These are phyloP conservation scores for Aquilaria yunnanensis DNA, from an alignment of 345 rosid genomes.

Conservation along the genomic window DNA sequence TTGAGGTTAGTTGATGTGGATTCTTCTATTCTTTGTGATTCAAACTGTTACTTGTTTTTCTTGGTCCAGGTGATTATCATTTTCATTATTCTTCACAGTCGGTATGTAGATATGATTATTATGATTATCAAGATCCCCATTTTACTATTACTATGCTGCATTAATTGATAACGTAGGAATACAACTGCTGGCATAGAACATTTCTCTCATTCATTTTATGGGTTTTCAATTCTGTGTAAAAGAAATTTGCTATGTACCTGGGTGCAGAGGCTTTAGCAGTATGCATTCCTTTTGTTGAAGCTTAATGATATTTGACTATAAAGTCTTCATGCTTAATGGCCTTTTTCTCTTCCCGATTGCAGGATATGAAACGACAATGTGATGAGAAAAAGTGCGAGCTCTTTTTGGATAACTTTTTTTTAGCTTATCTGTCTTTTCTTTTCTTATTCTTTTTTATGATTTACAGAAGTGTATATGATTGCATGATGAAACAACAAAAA, in stretches of 20 bases:
- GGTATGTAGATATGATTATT: too few relatives aligned
- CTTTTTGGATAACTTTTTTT: constrained; percentile 9
- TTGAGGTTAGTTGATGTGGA: constrained; percentile 64
- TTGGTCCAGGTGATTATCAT: background rate
- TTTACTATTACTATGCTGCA: too few relatives aligned
- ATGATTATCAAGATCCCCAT: too few relatives aligned
- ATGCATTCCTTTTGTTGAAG: background rate
- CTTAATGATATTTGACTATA: background rate
- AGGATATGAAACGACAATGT: constrained; percentile 99
- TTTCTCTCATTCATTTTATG: too few relatives aligned
- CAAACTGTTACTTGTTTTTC: background rate
- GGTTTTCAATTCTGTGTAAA: too few relatives aligned
- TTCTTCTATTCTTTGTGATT: constrained; percentile 12
- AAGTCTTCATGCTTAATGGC: constrained; percentile 11
- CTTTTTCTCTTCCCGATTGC: constrained; percentile 21
- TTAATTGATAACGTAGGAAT: constrained; percentile 5
- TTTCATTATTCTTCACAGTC: background rate
- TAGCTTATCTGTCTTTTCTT: constrained; percentile 12
- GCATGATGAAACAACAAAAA: constrained; percentile 68
- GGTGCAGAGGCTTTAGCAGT: too few relatives aligned
- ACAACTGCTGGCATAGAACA: background rate
- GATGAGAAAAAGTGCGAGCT: constrained; percentile 79
- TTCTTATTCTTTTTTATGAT: constrained; percentile 22
- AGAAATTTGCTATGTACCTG: too few relatives aligned
- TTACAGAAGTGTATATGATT: constrained; percentile 66